These are phyloP conservation scores for Colletotrichum godetiae DNA, from an alignment of 2,329 filamentous ascomycete species.

Conservation along the genomic window DNA sequence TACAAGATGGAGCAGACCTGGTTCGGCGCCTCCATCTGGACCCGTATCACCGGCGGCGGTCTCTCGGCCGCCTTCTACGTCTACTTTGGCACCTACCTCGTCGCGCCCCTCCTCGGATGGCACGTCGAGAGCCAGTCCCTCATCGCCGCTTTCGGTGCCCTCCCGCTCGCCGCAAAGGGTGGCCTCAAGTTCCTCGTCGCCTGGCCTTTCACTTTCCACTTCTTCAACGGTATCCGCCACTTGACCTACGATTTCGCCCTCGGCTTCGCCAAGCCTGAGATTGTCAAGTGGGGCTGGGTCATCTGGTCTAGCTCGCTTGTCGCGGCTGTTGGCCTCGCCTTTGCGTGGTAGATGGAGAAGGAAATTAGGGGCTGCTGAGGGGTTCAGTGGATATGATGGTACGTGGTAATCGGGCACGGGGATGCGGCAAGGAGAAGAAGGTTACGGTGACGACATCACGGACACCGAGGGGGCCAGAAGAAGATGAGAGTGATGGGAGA, in stretches of 20 bases:
- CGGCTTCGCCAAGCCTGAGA: constrained; percentile 61
- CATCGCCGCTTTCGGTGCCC: constrained; percentile 68
- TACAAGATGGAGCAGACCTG: constrained; percentile 90
- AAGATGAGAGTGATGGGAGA: constrained; percentile 1
- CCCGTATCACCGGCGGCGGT: constrained; percentile 84
- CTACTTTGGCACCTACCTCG: constrained; percentile 85
- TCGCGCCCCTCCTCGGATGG: constrained; percentile 77
- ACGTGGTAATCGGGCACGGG: not conserved
- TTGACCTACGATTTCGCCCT: constrained; percentile 62
- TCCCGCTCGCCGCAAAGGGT: constrained; percentile 70
- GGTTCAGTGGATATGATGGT: not conserved
- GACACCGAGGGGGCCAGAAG: constrained; percentile 12
- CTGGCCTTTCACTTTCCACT: constrained; percentile 71
- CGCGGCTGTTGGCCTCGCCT: constrained; percentile 57
- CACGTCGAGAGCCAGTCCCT: constrained; percentile 70
- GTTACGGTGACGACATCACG: not conserved
- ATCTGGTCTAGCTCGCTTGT: constrained; percentile 61
- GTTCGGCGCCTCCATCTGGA: constrained; percentile 77
- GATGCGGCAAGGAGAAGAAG: not conserved
- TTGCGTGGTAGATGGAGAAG: constrained; percentile 54
- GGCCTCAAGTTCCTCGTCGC: constrained; percentile 65
- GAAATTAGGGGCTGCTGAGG: not conserved
- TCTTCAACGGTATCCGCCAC: constrained; percentile 66
- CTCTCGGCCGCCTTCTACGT: constrained; percentile 82
- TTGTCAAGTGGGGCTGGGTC: constrained; percentile 58